Conservation (phyloP, 768 basidiomycete species). For the Cystobasidium onofrii region DNA sequence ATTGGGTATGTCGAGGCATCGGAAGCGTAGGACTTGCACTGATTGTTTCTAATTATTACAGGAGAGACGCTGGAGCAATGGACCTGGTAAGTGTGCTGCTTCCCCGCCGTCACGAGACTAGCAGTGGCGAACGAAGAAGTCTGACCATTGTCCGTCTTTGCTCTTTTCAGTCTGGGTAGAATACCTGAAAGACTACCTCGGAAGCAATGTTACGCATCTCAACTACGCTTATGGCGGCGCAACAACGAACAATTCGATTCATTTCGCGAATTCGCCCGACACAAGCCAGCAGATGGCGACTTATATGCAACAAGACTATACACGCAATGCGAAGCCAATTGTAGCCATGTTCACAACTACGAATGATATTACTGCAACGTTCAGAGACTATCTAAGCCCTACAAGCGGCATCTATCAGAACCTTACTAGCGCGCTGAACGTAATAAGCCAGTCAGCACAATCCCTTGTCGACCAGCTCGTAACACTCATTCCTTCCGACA, state of each 20-base stretch:
- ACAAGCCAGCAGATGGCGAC: constrained; percentile 10
- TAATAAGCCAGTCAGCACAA: constrained; percentile 9
- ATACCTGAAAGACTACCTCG: constrained; percentile 13
- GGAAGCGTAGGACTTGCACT: neutral
- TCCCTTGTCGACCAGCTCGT: neutral
- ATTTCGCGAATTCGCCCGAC: neutral
- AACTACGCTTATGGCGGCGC: constrained; percentile 24
- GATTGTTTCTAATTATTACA: neutral
- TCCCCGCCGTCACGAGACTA: too few species aligned
- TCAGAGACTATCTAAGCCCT: neutral
- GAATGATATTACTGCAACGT: constrained; percentile 12
- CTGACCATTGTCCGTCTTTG: neutral
- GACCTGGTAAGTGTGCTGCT: neutral
- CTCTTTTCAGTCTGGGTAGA: neutral
- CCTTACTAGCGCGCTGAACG: neutral
- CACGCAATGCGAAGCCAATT: neutral
- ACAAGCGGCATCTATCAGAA: neutral
- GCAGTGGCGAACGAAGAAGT: too few species aligned
- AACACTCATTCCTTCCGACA: neutral
- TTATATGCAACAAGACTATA: neutral
- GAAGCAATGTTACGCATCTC: constrained; percentile 6
- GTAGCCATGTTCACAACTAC: constrained; percentile 30
- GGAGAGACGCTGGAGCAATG: constrained; percentile 17
- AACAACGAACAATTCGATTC: neutral
- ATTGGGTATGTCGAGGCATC: constrained; percentile 11